Evolutionary conservation across 805 yeast species (phyloP).

Genomic region (Candida rishiriensis): DNA sequence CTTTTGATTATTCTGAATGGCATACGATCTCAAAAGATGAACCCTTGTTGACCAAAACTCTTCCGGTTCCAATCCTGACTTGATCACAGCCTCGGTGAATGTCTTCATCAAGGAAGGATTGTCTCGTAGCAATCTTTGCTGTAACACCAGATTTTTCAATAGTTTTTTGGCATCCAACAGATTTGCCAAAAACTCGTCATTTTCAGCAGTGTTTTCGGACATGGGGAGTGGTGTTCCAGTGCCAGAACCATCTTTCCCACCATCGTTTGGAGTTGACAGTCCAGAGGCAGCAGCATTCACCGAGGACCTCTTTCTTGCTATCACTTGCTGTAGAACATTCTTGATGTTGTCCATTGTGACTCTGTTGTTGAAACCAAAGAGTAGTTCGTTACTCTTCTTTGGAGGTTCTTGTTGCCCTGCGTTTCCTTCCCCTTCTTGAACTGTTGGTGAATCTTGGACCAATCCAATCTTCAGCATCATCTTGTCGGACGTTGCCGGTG

Average conservation of each 20-base stretch:
- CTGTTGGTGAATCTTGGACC: no score
- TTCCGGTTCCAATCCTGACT: conserved; percentile 66
- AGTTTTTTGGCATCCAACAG: conserved; percentile 54
- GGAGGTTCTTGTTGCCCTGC: conserved; percentile 9
- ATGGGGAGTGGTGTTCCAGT: conserved; percentile 10
- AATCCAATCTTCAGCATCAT: conserved; percentile 57
- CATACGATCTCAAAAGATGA: conserved; percentile 77
- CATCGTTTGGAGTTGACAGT: conserved; percentile 1
- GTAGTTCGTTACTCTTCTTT: conserved; percentile 24
- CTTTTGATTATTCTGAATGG: conserved; percentile 77
- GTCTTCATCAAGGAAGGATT: conserved; percentile 65
- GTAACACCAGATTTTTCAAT: conserved; percentile 68
- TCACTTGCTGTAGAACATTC: conserved; percentile 59
- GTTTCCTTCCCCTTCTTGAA: no score
- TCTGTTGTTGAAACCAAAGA: conserved; percentile 65
- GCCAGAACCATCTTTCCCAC: conserved; percentile 7
- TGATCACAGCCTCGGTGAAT: conserved; percentile 85
- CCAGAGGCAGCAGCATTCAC: conserved; percentile 36
- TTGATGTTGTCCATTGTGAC: conserved; percentile 74
- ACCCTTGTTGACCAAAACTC: conserved; percentile 87
- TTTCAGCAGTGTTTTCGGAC: conserved; percentile 11
- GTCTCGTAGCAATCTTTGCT: conserved; percentile 68
- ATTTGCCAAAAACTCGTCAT: conserved; percentile 27
- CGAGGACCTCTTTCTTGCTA: conserved; percentile 56
- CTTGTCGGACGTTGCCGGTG: conserved; percentile 61